Percentiles rank a stretch among this genome's conserved stretches.
These are phyloP conservation scores for Podaxis carcinomalis DNA, from an alignment of 768 basidiomycete species.

Conservation along the genomic window DNA sequence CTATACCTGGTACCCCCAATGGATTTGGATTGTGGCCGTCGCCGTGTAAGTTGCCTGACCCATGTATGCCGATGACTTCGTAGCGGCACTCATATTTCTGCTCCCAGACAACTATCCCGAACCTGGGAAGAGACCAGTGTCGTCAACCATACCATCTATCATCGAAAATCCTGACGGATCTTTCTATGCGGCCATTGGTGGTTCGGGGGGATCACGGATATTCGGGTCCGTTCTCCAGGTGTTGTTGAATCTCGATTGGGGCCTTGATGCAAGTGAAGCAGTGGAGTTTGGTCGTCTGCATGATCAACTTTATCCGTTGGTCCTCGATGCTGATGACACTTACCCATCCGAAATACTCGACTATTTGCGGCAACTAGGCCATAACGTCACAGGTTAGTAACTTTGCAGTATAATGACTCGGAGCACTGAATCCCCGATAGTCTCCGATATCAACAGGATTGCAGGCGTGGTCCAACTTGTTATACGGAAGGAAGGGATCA, in stretches of 20 bases:
- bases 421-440: constrained; percentile 25
- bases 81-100: not conserved
- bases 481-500: constrained; percentile 41
- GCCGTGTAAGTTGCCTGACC: constrained; percentile 50
- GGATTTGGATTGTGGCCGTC: constrained; percentile 80
- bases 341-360: constrained; percentile 56
- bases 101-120: constrained; percentile 80
- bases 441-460: constrained; percentile 64
- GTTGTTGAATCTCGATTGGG: constrained; percentile 77
- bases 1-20: constrained; percentile 79
- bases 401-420: not conserved
- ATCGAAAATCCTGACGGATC: constrained; percentile 73
- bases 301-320: constrained; percentile 74
- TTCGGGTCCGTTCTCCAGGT: constrained; percentile 78
- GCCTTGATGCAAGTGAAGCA: constrained; percentile 71
- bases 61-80: not conserved
- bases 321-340: constrained; percentile 56
- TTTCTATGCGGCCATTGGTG: constrained; percentile 73
- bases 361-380: constrained; percentile 56
- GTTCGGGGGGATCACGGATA: constrained; percentile 85
- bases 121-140: constrained; percentile 84
- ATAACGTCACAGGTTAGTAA: constrained; percentile 60
- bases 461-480: constrained; percentile 76
- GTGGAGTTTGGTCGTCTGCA: constrained; percentile 86
- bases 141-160: constrained; percentile 79